Evolutionary conservation across 177 flowering plant genomes (phyloP), one percentile per base, ranked within the genome.

Genomic region (Vitis hybrid): DNA sequence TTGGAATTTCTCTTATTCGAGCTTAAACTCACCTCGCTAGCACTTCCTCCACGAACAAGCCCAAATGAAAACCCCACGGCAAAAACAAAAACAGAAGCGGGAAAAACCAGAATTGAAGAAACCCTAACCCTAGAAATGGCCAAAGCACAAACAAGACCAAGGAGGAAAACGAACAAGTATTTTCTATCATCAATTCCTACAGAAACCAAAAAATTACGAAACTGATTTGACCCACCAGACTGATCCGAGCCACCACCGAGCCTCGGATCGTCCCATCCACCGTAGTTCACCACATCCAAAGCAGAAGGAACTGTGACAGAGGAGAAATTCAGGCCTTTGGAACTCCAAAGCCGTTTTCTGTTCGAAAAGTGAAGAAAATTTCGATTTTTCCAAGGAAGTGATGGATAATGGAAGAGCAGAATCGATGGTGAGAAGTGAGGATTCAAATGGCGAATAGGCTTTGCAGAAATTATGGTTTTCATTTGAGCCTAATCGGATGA

Each of bases 41-140:
- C 49, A 40, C 56, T 67, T 3, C 85, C 86, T 2, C 83, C 80
- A 51, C 83, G 86, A 63, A 85, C 75, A 71, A 85, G 77, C 65
- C 98, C 98, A 66, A 87, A 65, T 2, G 86, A 85, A 78, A 88
- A 91, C 34, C 97, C 98, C 70, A 78, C 67, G 7, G 84, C 89
- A 67, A 92, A 90, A 67, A 92, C 83, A 74, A 87, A 62, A 64
- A 83, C 86, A 45, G 85, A 81, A 82, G 85, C 93, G 1, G 98
- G 95, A 72, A 94, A 76, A 10, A 89, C 84, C 26, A 85, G 45
- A 65, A 89, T 69, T 1, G 90, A 82, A 5, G 91, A 87, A 65
- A 88, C 80, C 75, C 80, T 88, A 72, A 92, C 85, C 74, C 95
- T 89, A 66, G 85, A 80, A 78, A 94, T 72, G 1, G 87, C 89